A percentile compares a stretch with the other conserved stretches of the same genome.
phyloP scores from a whole-genome alignment of 768 basidiomycete genomes.

The Sarcodon aspratus region DNA sequence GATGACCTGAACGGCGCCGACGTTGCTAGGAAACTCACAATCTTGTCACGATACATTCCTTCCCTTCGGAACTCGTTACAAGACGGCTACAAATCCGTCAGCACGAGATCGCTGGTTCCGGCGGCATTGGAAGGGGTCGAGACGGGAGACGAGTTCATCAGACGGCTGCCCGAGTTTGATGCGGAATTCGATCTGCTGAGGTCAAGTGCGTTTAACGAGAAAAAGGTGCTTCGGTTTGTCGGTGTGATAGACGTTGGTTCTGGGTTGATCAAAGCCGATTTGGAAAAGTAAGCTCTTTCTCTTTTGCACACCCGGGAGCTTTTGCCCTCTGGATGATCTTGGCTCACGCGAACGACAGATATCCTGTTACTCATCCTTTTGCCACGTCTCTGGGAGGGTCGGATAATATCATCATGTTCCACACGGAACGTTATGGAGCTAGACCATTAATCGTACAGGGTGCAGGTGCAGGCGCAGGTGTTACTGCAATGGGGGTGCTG shows the following conservation, averaged over 20 bases:
- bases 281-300: slow-evolving; percentile 61
- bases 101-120: slow-evolving; percentile 82
- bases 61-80: slow-evolving; percentile 42
- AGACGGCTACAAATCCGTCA: slow-evolving; percentile 72
- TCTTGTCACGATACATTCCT: slow-evolving; percentile 75
- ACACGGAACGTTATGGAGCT: slow-evolving; percentile 82
- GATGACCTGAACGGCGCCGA: slow-evolving; percentile 97
- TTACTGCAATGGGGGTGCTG: slow-evolving; percentile 97
- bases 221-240: slow-evolving; percentile 86
- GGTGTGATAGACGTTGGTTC: slow-evolving; percentile 80
- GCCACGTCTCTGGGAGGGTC: slow-evolving; percentile 93
- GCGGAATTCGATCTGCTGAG: slow-evolving; percentile 64
- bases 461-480: slow-evolving; percentile 93
- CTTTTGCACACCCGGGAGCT: background rate
- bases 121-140: slow-evolving; percentile 50
- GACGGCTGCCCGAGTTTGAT: slow-evolving; percentile 74
- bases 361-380: slow-evolving; percentile 83
- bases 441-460: slow-evolving; percentile 91
- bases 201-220: slow-evolving; percentile 64
- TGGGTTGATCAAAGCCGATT: slow-evolving; percentile 71
- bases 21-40: slow-evolving; percentile 94
- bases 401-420: slow-evolving; percentile 98
- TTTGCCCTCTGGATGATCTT: background rate
- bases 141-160: slow-evolving; percentile 77
- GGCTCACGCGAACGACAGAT: slow-evolving; percentile 35